These are phyloP conservation scores for Thelonectria rubi DNA, from an alignment of 2,329 filamentous ascomycete genomes.

Conservation along the genomic window DNA sequence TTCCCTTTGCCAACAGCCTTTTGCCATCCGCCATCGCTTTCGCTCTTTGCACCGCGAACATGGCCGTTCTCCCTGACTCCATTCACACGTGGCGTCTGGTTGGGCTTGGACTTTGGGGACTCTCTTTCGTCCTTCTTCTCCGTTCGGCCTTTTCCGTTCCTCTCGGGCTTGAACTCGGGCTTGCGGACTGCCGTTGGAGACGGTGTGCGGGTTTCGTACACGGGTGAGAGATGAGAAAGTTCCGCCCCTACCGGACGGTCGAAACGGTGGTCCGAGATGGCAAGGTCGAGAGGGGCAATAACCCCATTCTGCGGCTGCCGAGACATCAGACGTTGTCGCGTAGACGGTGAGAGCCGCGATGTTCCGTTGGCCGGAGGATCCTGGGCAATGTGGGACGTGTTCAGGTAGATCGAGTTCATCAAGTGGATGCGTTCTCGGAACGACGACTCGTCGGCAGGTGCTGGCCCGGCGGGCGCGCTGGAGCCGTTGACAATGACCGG, in stretches of 20 bases:
- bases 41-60: conserved; percentile 62
- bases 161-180: conserved; percentile 52
- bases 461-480: conserved; percentile 30
- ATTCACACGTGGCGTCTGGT: conserved; percentile 49
- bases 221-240: conserved; percentile 71
- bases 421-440: conserved; percentile 54
- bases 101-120: conserved; percentile 32
- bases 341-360: conserved; percentile 46
- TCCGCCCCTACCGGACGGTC: conserved; percentile 50
- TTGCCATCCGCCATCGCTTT: conserved; percentile 66
- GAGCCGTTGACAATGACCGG: conserved; percentile 51
- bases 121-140: not conserved
- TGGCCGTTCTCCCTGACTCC: conserved; percentile 62
- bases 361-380: conserved; percentile 43
- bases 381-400: conserved; percentile 42
- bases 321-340: conserved; percentile 50
- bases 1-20: conserved; percentile 60
- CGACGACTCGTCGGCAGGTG: conserved; percentile 49
- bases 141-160: conserved; percentile 19
- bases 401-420: conserved; percentile 49
- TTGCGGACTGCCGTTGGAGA: conserved; percentile 71
- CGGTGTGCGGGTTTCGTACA: conserved; percentile 76
- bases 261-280: conserved; percentile 55
- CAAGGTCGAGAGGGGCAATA: conserved; percentile 66
- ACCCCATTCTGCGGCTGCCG: conserved; percentile 58